phyloP scores from a whole-genome alignment of 495 filamentous ascomycete species.

The Penicillium argentinense region DNA sequence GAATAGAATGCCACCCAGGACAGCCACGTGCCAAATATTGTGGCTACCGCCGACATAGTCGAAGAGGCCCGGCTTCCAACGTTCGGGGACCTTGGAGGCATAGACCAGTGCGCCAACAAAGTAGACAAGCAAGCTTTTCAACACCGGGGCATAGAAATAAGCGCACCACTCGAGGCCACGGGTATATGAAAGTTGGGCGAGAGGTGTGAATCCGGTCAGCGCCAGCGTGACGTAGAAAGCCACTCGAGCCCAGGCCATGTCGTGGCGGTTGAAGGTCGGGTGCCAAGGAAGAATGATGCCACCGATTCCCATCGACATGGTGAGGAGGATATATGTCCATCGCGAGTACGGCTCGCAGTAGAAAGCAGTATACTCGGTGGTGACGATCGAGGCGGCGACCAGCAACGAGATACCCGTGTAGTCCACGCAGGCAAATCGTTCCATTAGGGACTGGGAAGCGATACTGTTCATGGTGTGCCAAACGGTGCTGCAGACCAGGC shows the following conservation, averaged over 20 bases:
- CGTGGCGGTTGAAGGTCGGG: conserved; percentile 86
- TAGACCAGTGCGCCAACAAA: conserved; percentile 82
- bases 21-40: conserved; percentile 97
- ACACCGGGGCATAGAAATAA: conserved; percentile 87
- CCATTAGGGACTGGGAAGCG: conserved; percentile 83
- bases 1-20: conserved; percentile 93
- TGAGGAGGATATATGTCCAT: conserved; percentile 82
- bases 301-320: conserved; percentile 76
- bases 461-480: conserved; percentile 99
- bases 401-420: conserved; percentile 97
- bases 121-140: conserved; percentile 84
- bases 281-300: conserved; percentile 96
- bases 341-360: conserved; percentile 92
- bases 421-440: conserved; percentile 96
- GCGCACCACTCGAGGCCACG: conserved; percentile 72
- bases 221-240: conserved; percentile 87
- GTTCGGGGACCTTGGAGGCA: conserved; percentile 90
- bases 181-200: conserved; percentile 75
- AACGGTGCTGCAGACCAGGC: conserved; percentile 88
- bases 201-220: conserved; percentile 87
- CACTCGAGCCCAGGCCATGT: conserved; percentile 91
- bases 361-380: conserved; percentile 97
- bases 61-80: conserved; percentile 88
- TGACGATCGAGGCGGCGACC: conserved; percentile 96
- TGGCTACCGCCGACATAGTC: conserved; percentile 94